Evolutionary conservation across 2,329 filamentous ascomycete species (phyloP), one percentile per base, ranked within the genome.

Genomic region (Shiraia bambusicola): DNA sequence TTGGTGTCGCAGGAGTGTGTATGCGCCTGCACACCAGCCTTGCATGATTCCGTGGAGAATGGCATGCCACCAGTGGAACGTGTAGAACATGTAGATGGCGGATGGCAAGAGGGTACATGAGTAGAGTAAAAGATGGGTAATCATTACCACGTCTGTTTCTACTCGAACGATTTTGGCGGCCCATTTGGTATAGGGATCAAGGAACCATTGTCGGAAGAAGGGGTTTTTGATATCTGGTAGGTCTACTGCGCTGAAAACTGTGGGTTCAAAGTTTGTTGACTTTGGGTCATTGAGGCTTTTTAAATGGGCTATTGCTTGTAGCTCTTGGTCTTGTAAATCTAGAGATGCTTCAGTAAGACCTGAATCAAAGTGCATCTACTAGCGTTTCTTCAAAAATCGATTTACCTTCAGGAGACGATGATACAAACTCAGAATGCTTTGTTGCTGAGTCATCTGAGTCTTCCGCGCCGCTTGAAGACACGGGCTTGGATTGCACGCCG

Each of bases 1-100:
- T 59, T 92, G 87, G 58, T 92, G 87, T 77, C 87, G 87, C 79
- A 92, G 82, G 27, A 92, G 74, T 0, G 87, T 92, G 69, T 88
- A 92, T 2, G 83, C 75, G 6, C 87, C 87, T 37, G 83, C 79
- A 59, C 84, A 90, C 62, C 77, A 86, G 25, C 78, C 69, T 56
- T 86, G 81, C 74, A 88, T 82, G 8, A 79, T 58, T 38, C 76
- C 73, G 59, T 92, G 87, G 19, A 82, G 52, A 12, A 87, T 53
- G 8, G 78, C 87, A 65, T 90, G 87, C 27, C 78, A 52, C 70
- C 80, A 88, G 8, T 76, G 78, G 69, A 91, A 91, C 58, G 76
- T 71, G 54, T 76, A 73, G 66, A 81, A 87, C 10, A 92, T 74
- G 40, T 76, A 75, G 7, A 82, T 46, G 0, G 85, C 86, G 50